These are phyloP conservation scores for Penicillium olsonii DNA, from an alignment of 2,329 filamentous ascomycete species.

Conservation along the genomic window DNA sequence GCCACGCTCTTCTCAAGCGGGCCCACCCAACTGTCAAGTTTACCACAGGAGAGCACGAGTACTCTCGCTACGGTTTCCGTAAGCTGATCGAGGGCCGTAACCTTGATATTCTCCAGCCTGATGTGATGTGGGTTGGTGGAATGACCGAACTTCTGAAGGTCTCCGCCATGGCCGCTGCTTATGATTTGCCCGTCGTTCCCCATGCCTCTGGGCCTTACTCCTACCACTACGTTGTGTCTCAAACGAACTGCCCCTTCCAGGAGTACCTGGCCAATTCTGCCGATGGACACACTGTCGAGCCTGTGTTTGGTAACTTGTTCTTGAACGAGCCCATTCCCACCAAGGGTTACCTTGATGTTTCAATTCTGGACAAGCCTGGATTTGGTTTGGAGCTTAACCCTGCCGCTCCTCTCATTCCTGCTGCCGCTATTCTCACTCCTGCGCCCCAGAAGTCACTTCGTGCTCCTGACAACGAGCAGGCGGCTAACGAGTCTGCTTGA, in stretches of 20 bases:
- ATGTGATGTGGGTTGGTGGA: slow-evolving; percentile 97
- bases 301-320: slow-evolving; percentile 91
- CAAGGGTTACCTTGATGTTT: slow-evolving; percentile 77
- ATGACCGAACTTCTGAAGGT: slow-evolving; percentile 90
- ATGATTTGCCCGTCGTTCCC: slow-evolving; percentile 93
- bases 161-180: slow-evolving; percentile 83
- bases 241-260: slow-evolving; percentile 91
- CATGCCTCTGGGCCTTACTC: slow-evolving; percentile 92
- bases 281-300: slow-evolving; percentile 84
- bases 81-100: slow-evolving; percentile 91
- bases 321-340: slow-evolving; percentile 84
- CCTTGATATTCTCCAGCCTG: slow-evolving; percentile 90
- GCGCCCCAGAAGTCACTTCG: slow-evolving; percentile 53
- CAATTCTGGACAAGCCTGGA: slow-evolving; percentile 81
- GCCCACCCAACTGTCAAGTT: slow-evolving; percentile 90
- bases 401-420: slow-evolving; percentile 75
- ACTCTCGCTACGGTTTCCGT: slow-evolving; percentile 90
- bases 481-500: slow-evolving; percentile 24
- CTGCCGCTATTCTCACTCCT: slow-evolving; percentile 70
- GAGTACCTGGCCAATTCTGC: slow-evolving; percentile 93
- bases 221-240: slow-evolving; percentile 93
- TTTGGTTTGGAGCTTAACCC: slow-evolving; percentile 89
- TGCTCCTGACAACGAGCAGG: slow-evolving; percentile 30
- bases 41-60: slow-evolving; percentile 95
- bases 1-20: slow-evolving; percentile 84